Percentiles rank a stretch among this genome's conserved stretches.
These are phyloP conservation scores for Leccinum subtestaceum DNA, from an alignment of 768 basidiomycete genomes.

Conservation along the genomic window DNA sequence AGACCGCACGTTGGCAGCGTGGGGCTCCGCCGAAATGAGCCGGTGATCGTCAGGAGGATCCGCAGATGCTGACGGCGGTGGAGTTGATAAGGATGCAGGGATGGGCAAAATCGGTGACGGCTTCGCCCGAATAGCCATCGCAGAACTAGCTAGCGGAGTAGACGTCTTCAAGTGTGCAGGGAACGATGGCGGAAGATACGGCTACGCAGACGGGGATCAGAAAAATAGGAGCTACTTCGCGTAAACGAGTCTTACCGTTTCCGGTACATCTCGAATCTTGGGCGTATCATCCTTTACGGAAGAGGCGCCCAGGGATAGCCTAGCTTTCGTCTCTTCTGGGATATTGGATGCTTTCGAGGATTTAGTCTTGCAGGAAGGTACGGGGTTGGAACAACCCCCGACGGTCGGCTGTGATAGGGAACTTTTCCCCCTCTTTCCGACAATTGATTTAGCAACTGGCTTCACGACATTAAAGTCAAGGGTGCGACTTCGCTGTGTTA, in stretches of 20 bases:
- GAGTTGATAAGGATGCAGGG: conserved; percentile 24
- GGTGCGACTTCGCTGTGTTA: conserved; percentile 22
- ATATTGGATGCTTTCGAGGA: not conserved
- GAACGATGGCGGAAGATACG: conserved; percentile 57
- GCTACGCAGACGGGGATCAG: conserved; percentile 29
- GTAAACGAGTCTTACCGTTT: conserved; percentile 33
- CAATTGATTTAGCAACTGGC: conserved; percentile 23
- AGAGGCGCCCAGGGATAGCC: conserved; percentile 3
- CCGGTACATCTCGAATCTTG: conserved; percentile 36
- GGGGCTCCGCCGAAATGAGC: conserved; percentile 5
- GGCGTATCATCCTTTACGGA: conserved; percentile 9
- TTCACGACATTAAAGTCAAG: conserved; percentile 48
- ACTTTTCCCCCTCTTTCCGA: conserved; percentile 23
- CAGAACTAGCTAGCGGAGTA: conserved; percentile 40
- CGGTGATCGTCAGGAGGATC: conserved; percentile 19
- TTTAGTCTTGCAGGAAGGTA: conserved; percentile 15
- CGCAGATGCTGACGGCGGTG: conserved; percentile 22
- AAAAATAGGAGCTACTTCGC: not conserved
- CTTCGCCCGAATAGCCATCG: conserved; percentile 35
- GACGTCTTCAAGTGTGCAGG: conserved; percentile 51
- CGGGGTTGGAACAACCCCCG: conserved; percentile 6
- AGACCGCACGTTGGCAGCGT: conserved; percentile 11
- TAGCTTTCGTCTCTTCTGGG: not conserved
- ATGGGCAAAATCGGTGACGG: conserved; percentile 40
- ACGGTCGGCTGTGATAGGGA: conserved; percentile 1